A percentile compares a stretch with the other conserved stretches of the same genome.
Conservation (phyloP, 345 rosid genomes). For the Brassica incana region DNA sequence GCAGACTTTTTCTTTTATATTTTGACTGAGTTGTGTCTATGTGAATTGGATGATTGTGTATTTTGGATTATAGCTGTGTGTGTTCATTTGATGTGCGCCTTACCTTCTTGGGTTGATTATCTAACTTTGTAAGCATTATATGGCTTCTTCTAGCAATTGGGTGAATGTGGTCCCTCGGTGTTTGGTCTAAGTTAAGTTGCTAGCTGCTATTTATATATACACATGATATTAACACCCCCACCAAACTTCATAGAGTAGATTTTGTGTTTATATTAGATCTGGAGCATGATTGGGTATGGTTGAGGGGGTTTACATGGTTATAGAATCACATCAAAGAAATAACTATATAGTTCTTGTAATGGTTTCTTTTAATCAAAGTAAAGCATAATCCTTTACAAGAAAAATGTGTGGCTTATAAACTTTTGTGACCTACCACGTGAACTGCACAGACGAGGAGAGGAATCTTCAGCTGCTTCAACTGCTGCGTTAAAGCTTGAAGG, state of each 20-base stretch:
- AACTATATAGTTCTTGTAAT: conserved; percentile 1
- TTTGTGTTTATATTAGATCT: conserved; percentile 12
- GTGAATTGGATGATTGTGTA: background rate
- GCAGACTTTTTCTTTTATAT: background rate
- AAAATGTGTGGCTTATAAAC: background rate
- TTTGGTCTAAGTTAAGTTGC: conserved; percentile 24
- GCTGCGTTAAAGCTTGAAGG: conserved; percentile 68
- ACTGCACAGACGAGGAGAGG: conserved; percentile 64
- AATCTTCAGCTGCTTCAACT: conserved; percentile 78
- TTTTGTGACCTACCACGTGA: conserved; percentile 29
- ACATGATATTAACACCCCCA: conserved; percentile 22
- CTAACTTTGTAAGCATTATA: conserved; percentile 23
- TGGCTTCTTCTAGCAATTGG: conserved; percentile 25
- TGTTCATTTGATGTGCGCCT: conserved; percentile 21
- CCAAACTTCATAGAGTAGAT: conserved; percentile 11
- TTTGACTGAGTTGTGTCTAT: background rate
- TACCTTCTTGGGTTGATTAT: conserved; percentile 19
- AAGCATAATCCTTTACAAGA: conserved; percentile 20
- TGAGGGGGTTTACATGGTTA: background rate
- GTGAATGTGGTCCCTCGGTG: conserved; percentile 32
- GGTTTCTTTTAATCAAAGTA: conserved; percentile 23
- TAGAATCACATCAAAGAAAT: conserved; percentile 1
- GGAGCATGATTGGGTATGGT: background rate
- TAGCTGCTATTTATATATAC: conserved; percentile 12
- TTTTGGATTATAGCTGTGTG: background rate